A percentile compares a stretch with the other conserved stretches of the same genome.
phyloP scores from a whole-genome alignment of 176 grass and related monocot genomes.

The Thinopyrum elongatum region DNA sequence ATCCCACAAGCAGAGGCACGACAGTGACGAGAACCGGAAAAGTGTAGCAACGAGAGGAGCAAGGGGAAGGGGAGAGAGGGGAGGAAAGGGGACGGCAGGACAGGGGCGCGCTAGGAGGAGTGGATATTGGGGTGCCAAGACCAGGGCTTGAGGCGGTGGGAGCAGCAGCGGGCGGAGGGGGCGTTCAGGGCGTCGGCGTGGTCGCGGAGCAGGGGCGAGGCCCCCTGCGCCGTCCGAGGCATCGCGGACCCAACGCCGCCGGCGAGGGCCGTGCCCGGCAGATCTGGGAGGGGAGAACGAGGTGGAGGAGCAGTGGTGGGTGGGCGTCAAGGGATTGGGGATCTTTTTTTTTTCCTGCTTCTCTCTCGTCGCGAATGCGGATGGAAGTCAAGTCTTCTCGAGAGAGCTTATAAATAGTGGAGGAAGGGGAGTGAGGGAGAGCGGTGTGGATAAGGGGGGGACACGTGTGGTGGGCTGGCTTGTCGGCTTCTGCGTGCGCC shows the following conservation, averaged over 20 bases:
- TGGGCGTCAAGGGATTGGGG: background rate
- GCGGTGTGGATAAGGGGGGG: slow-evolving; percentile 33
- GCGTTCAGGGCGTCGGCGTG: slow-evolving; percentile 3
- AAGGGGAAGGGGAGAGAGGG: background rate
- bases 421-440: background rate
- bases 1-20: too few relatives aligned
- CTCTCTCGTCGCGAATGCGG: background rate
- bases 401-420: background rate
- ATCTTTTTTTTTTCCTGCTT: background rate
- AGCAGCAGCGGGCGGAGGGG: slow-evolving; percentile 44
- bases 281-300: slow-evolving; percentile 27
- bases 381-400: background rate
- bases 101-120: background rate
- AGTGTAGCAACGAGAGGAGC: background rate
- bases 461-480: slow-evolving; percentile 3
- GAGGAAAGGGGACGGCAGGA: background rate
- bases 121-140: slow-evolving; percentile 22
- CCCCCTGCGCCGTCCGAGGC: slow-evolving; percentile 42
- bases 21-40: background rate
- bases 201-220: slow-evolving; percentile 29
- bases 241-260: slow-evolving; percentile 33
- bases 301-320: background rate
- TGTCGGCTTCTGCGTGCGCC: background rate
- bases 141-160: slow-evolving; percentile 63
- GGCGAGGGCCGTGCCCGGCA: slow-evolving; percentile 13